Percentiles rank a stretch among this genome's conserved stretches.
Evolutionary conservation across 202 grass and related monocot species (phyloP).

Genomic region (Musa balbisiana): DNA sequence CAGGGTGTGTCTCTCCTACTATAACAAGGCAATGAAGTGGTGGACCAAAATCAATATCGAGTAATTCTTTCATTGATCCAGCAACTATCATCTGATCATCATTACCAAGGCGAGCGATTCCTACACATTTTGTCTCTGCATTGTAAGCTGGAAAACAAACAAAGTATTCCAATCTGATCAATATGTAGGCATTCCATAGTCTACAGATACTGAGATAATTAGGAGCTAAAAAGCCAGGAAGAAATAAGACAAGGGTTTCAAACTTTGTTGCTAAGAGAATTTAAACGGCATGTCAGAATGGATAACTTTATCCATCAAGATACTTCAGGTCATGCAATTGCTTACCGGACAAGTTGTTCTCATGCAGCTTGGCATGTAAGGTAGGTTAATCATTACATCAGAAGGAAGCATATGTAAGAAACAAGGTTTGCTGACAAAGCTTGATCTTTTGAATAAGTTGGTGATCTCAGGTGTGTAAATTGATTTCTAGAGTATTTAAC

Average conservation of each 20-base stretch:
- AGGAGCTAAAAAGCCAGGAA: neutral
- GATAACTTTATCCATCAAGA: neutral
- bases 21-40: slow-evolving; percentile 93
- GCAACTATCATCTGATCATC: slow-evolving; percentile 80
- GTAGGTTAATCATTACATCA: neutral
- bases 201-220: neutral
- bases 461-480: no score
- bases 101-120: slow-evolving; percentile 71
- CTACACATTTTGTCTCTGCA: slow-evolving; percentile 58
- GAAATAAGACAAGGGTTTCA: neutral
- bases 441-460: neutral
- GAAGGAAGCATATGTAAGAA: neutral
- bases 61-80: slow-evolving; percentile 60
- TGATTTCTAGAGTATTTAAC: no score
- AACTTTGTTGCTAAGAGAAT: neutral
- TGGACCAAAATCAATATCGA: slow-evolving; percentile 66
- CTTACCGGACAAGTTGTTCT: neutral
- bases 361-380: neutral
- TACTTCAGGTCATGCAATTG: neutral
- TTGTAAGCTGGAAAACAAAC: slow-evolving; percentile 42
- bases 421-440: neutral
- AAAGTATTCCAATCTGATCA: neutral
- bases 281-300: neutral
- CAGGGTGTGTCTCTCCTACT: slow-evolving; percentile 70
- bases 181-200: no score